phyloP scores from a whole-genome alignment of 2,329 filamentous ascomycete species.

The Zasmidium angulare region DNA sequence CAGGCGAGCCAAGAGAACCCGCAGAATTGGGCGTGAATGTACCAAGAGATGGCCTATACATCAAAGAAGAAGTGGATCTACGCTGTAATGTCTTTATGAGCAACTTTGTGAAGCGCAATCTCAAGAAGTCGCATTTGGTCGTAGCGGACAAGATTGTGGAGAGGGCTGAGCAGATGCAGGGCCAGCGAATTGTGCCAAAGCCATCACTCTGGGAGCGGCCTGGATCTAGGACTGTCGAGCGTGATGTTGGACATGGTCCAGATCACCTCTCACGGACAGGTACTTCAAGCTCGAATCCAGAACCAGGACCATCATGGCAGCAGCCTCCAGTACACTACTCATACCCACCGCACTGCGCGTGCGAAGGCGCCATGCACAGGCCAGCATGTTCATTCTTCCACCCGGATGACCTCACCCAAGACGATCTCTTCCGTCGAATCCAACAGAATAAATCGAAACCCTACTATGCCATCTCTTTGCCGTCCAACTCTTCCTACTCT shows the following conservation, averaged over 20 bases:
- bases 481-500: slow-evolving; percentile 10
- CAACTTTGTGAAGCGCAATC: slow-evolving; percentile 76
- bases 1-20: slow-evolving; percentile 66
- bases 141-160: slow-evolving; percentile 58
- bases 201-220: neutral
- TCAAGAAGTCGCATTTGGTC: slow-evolving; percentile 71
- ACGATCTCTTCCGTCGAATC: neutral
- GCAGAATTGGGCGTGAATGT: slow-evolving; percentile 61
- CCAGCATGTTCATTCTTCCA: slow-evolving; percentile 19
- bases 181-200: neutral
- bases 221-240: neutral
- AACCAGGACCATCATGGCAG: neutral
- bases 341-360: slow-evolving; percentile 12
- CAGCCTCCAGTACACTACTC: slow-evolving; percentile 2
- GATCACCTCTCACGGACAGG: neutral
- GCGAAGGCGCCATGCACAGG: slow-evolving; percentile 14
- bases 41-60: slow-evolving; percentile 69
- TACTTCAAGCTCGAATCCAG: neutral
- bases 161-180: slow-evolving; percentile 17
- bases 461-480: slow-evolving; percentile 12
- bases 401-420: slow-evolving; percentile 12
- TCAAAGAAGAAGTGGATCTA: slow-evolving; percentile 84
- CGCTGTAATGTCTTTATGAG: slow-evolving; percentile 75
- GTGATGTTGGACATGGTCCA: neutral
- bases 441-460: neutral